Conservation (phyloP, 352 stramenopile genomes). For the Phytophthora crassamura region DNA sequence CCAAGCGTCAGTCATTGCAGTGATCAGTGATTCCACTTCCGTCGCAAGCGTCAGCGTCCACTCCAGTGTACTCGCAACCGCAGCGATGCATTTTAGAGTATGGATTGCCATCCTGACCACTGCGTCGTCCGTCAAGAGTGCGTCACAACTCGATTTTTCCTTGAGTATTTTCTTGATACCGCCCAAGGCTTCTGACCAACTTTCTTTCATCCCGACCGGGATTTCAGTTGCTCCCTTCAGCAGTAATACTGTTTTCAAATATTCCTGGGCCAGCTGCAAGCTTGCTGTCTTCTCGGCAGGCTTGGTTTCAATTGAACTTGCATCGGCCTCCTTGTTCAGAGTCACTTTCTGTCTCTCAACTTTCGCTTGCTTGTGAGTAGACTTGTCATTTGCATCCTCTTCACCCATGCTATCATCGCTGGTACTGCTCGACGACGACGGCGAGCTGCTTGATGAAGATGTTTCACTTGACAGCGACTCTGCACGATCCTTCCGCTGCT, state of each 20-base stretch:
- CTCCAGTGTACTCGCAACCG: conserved; percentile 17
- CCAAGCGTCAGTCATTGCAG: conserved; percentile 23
- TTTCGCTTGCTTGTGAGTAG: neutral
- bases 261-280: conserved; percentile 23
- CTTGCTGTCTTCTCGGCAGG: conserved; percentile 4
- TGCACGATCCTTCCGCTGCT: neutral
- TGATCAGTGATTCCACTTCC: conserved; percentile 24
- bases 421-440: neutral
- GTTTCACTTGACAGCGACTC: no score
- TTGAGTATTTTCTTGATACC: conserved; percentile 26
- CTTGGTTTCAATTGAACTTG: no score
- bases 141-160: conserved; percentile 12
- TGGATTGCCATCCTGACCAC: conserved; percentile 19
- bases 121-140: conserved; percentile 11
- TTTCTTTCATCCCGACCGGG: neutral
- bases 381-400: neutral
- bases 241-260: conserved; percentile 10
- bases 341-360: neutral
- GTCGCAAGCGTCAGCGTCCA: conserved; percentile 9
- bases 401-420: no score
- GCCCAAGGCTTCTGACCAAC: conserved; percentile 22
- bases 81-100: conserved; percentile 18
- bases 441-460: no score
- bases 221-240: conserved; percentile 21
- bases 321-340: neutral